Conservation (phyloP, 805 yeast genomes). For the Komagataella pastoris region DNA sequence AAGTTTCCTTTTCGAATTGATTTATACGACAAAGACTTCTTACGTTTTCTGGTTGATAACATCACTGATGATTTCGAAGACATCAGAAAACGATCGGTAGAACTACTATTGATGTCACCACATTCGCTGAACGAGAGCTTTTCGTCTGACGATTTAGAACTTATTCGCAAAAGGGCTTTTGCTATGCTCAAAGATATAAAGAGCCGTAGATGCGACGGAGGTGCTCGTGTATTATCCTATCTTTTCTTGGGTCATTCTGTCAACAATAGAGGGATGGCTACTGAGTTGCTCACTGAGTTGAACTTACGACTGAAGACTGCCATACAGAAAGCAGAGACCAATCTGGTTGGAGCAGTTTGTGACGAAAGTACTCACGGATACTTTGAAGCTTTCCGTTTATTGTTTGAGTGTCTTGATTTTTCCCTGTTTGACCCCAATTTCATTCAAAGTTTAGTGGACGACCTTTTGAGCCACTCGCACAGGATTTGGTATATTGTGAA, state of each 20-base stretch:
- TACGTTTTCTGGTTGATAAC: constrained; percentile 43
- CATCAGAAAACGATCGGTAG: constrained; percentile 40
- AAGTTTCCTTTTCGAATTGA: constrained; percentile 33
- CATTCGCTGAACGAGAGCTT: constrained; percentile 13
- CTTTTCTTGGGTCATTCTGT: constrained; percentile 22
- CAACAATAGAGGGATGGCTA: constrained; percentile 7
- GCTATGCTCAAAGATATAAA: constrained; percentile 23
- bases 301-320: constrained; percentile 22
- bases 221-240: constrained; percentile 53
- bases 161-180: constrained; percentile 10
- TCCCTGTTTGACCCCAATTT: background rate
- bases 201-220: constrained; percentile 67
- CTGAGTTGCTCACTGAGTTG: constrained; percentile 14
- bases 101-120: constrained; percentile 32
- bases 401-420: constrained; percentile 12
- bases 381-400: constrained; percentile 37
- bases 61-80: constrained; percentile 68
- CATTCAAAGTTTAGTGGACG: constrained; percentile 4
- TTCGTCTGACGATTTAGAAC: constrained; percentile 8
- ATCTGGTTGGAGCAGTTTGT: constrained; percentile 29
- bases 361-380: constrained; percentile 55
- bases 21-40: constrained; percentile 23
- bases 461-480: constrained; percentile 3
- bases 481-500: constrained; percentile 31
- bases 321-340: constrained; percentile 18